A percentile compares a stretch with the other conserved stretches of the same genome.
phyloP scores from a whole-genome alignment of 2,329 filamentous ascomycete genomes.

The Colletotrichum acutatum region DNA sequence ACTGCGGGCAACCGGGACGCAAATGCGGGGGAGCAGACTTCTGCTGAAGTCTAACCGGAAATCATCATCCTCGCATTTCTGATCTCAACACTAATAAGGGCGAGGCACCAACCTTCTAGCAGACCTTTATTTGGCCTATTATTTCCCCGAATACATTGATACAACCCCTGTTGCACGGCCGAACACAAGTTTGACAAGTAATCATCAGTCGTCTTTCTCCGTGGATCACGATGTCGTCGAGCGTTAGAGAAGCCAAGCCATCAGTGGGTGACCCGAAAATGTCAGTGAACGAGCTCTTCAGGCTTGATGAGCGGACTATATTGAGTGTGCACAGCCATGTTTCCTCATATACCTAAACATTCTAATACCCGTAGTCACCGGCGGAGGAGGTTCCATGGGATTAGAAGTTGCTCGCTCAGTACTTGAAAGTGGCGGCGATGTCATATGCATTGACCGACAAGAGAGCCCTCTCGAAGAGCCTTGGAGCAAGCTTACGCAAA shows the following conservation, averaged over 20 bases:
- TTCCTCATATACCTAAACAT: background rate
- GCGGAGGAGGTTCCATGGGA: background rate
- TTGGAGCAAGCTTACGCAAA: background rate
- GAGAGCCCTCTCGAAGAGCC: background rate
- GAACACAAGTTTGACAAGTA: background rate
- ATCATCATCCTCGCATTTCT: background rate
- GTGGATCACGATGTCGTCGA: background rate
- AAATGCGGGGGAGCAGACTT: background rate
- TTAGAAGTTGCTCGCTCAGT: background rate
- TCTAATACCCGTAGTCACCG: background rate
- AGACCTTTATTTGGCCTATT: background rate
- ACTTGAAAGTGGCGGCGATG: background rate
- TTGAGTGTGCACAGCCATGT: background rate
- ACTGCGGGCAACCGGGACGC: background rate
- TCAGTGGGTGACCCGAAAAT: background rate
- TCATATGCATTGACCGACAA: background rate
- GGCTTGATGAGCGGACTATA: background rate
- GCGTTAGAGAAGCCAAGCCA: background rate
- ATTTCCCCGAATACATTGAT: background rate
- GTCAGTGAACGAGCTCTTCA: background rate
- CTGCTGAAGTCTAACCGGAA: background rate
- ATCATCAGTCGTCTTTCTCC: background rate
- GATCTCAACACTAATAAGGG: background rate
- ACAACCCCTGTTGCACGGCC: background rate
- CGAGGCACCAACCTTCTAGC: background rate